Conservation (phyloP, 2,329 filamentous ascomycete species). For the Endothia cerciana region DNA sequence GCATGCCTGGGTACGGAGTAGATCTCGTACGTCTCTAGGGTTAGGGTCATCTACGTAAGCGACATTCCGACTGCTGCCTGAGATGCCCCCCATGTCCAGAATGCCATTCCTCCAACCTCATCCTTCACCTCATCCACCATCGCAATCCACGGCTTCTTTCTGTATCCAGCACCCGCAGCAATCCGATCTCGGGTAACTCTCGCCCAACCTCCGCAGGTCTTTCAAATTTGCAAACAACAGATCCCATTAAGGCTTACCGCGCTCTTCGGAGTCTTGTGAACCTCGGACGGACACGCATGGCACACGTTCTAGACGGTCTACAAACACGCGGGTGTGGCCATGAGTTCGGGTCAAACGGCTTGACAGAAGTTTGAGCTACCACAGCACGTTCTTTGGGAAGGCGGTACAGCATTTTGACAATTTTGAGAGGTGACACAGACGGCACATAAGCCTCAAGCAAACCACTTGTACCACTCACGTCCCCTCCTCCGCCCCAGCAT, state of each 20-base stretch:
- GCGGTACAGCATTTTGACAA: conserved; percentile 1
- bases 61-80: neutral
- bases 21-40: neutral
- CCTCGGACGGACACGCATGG: neutral
- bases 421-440: conserved; percentile 10
- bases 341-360: conserved; percentile 15
- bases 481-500: no score
- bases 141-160: neutral
- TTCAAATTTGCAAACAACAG: neutral
- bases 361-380: conserved; percentile 14
- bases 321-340: conserved; percentile 16
- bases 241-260: neutral
- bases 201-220: neutral
- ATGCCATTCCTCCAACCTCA: neutral
- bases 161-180: neutral
- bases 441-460: conserved; percentile 16
- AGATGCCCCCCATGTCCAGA: neutral
- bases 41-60: neutral
- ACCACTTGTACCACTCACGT: conserved; percentile 14
- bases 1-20: no score
- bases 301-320: conserved; percentile 6
- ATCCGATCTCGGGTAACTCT: neutral
- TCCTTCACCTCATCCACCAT: neutral
- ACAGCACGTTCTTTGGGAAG: conserved; percentile 16
- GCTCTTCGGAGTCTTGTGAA: neutral